Base-by-base conservation (phyloP, 305 asterid genomes). In the Plantago rigida region DNA sequence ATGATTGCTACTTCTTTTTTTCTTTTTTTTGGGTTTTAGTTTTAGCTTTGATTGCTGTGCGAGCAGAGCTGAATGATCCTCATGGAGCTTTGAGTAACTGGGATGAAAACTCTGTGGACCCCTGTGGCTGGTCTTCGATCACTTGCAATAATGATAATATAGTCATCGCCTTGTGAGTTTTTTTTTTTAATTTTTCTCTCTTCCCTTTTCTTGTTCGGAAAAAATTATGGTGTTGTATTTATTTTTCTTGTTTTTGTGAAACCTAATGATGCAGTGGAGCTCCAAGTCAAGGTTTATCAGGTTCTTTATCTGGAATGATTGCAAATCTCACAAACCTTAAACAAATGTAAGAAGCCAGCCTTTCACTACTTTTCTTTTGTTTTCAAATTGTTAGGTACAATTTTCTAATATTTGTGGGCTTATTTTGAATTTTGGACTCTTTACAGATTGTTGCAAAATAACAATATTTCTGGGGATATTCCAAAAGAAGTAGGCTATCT, bases 61-160 rank as follows among this genome's bases (percentile, higher is more conserved):
- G 75, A 72, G 81, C 66, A 51, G 67, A 71, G 46, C 62, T 88
- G 62, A 63, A 64, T 55, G 99, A 92, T 68, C 99, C 99, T 22
- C 87, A 78, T 74, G 95, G 99, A 66, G 94, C 84, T 67, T 72
- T 91, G 12, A 75, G 70, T 75, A 86, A 92, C 65, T 92, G 98
- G 96, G 98, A 92, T 69, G 95, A 81, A 50, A 83, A 82, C 64
- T 88, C 95, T 31, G 98, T 85, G 44, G 98, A 92, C 75, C 96
- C 98, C 31, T 92, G 99, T 70, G 83, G 96, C 75, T 92, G 99
- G 99, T 79, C 91, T 49, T 86, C 84, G 96, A 84, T 92, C 66
- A 92, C 96, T 72, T 92, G 98, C 77, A 84, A 86, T 71, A 47
- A 83, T 66, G 85, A 84, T 69, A 83, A 86, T 67, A 86, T 86